phyloP scores from a whole-genome alignment of 2,329 filamentous ascomycete genomes.

The Cladobotryum protrusum region DNA sequence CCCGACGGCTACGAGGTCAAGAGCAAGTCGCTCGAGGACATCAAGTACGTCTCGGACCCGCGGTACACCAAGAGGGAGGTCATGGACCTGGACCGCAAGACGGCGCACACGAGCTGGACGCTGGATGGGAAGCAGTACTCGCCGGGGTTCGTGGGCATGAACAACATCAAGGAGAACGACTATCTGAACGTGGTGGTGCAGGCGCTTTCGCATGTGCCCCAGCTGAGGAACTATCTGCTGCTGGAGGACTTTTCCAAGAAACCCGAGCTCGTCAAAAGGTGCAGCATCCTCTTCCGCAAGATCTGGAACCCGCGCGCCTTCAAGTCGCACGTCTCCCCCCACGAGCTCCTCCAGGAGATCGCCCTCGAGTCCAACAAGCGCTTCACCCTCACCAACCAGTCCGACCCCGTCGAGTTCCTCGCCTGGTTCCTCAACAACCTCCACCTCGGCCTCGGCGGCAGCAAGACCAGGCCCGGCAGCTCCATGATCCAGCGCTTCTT shows the following conservation, averaged over 20 bases:
- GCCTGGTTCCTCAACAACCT: slow-evolving; percentile 97
- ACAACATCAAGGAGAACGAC: slow-evolving; percentile 99
- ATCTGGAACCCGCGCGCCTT: slow-evolving; percentile 98
- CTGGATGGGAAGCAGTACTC: slow-evolving; percentile 78
- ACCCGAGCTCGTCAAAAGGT: slow-evolving; percentile 77
- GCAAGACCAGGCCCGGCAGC: slow-evolving; percentile 74
- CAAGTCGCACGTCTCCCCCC: slow-evolving; percentile 92
- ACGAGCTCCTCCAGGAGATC: slow-evolving; percentile 94
- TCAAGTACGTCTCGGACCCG: slow-evolving; percentile 96
- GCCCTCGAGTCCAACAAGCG: slow-evolving; percentile 84
- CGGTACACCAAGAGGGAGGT: slow-evolving; percentile 77
- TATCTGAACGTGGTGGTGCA: slow-evolving; percentile 96
- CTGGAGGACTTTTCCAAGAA: slow-evolving; percentile 70
- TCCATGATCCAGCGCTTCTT: slow-evolving; percentile 90
- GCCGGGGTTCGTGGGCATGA: slow-evolving; percentile 96
- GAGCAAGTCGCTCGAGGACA: slow-evolving; percentile 91
- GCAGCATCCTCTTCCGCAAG: slow-evolving; percentile 86
- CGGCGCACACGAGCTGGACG: slow-evolving; percentile 61
- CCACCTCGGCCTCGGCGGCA: slow-evolving; percentile 84
- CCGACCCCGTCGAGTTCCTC: slow-evolving; percentile 92
- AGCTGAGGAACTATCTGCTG: slow-evolving; percentile 86
- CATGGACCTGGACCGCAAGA: slow-evolving; percentile 63
- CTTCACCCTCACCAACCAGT: slow-evolving; percentile 84
- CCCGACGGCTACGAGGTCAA: slow-evolving; percentile 96
- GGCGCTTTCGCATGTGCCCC: slow-evolving; percentile 80